Percentiles rank a stretch among this genome's conserved stretches.
Evolutionary conservation across 1,139 yeast species (phyloP).

Genomic region (Yamadazyma membranifaciens): DNA sequence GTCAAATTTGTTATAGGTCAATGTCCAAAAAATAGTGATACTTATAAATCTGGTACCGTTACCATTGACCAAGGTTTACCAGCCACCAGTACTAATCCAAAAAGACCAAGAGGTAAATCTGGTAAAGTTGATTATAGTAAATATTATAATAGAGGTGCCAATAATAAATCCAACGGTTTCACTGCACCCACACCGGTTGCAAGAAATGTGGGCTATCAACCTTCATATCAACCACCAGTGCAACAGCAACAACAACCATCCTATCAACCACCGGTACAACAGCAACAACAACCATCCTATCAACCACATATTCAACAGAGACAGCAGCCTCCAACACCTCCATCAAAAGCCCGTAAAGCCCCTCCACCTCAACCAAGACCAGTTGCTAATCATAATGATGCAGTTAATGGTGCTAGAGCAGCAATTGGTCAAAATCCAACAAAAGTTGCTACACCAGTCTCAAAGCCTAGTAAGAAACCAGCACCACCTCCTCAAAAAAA

Average conservation of each 20-base stretch:
- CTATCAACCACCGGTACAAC: slow-evolving; percentile 7
- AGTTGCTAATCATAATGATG: slow-evolving; percentile 3
- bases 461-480: slow-evolving; percentile 30
- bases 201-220: slow-evolving; percentile 3
- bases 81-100: slow-evolving; percentile 63
- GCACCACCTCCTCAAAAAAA: slow-evolving; percentile 43
- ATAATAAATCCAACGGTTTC: slow-evolving; percentile 9
- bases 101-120: slow-evolving; percentile 58
- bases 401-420: slow-evolving; percentile 4
- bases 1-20: slow-evolving; percentile 65
- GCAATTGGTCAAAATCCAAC: slow-evolving; percentile 3
- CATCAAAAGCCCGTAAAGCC: slow-evolving; percentile 11
- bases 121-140: slow-evolving; percentile 44
- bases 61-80: slow-evolving; percentile 81
- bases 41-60: slow-evolving; percentile 86
- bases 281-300: slow-evolving; percentile 14
- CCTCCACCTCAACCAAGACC: slow-evolving; percentile 10
- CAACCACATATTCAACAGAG: slow-evolving; percentile 8
- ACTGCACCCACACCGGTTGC: slow-evolving; percentile 11
- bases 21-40: slow-evolving; percentile 61
- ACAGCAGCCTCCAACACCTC: slow-evolving; percentile 13
- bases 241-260: slow-evolving; percentile 17
- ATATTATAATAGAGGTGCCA: slow-evolving; percentile 39
- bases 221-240: slow-evolving; percentile 18
- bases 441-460: slow-evolving; percentile 16